Conservation (phyloP, 176 grass and related monocot species). For the Aegilops bicornis region DNA sequence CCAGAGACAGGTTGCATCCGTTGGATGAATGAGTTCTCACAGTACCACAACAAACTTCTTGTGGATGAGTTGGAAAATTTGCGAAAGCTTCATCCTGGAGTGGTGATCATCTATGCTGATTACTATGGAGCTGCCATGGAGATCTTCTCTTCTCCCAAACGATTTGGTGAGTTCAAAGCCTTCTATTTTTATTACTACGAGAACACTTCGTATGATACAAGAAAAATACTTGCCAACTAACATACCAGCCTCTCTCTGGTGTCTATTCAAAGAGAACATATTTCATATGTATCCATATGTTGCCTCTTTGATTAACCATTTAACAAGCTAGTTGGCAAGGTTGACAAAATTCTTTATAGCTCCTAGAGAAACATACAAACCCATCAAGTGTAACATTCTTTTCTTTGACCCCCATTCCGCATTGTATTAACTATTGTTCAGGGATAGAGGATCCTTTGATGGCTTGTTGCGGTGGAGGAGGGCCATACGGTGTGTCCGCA, state of each 20-base stretch:
- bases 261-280: not conserved
- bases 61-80: slow-evolving; percentile 46
- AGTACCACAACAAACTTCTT: slow-evolving; percentile 72
- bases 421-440: slow-evolving; percentile 3
- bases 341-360: too few relatives aligned
- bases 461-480: slow-evolving; percentile 59
- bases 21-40: slow-evolving; percentile 75
- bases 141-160: slow-evolving; percentile 46
- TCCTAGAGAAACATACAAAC: too few relatives aligned
- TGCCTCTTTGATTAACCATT: too few relatives aligned
- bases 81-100: slow-evolving; percentile 48
- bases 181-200: not conserved
- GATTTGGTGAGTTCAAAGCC: slow-evolving; percentile 54
- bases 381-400: too few relatives aligned
- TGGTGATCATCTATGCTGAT: slow-evolving; percentile 69
- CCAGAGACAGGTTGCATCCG: slow-evolving; percentile 73
- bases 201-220: not conserved
- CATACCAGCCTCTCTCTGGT: not conserved
- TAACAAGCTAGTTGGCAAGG: too few relatives aligned
- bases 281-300: too few relatives aligned
- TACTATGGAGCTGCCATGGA: slow-evolving; percentile 76
- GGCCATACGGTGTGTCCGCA: slow-evolving; percentile 19
- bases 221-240: not conserved
- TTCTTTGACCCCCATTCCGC: not conserved
- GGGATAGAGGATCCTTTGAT: slow-evolving; percentile 50